Base-by-base conservation (phyloP, 75 land plant genomes). In the Sequoiadendron giganteum region DNA sequence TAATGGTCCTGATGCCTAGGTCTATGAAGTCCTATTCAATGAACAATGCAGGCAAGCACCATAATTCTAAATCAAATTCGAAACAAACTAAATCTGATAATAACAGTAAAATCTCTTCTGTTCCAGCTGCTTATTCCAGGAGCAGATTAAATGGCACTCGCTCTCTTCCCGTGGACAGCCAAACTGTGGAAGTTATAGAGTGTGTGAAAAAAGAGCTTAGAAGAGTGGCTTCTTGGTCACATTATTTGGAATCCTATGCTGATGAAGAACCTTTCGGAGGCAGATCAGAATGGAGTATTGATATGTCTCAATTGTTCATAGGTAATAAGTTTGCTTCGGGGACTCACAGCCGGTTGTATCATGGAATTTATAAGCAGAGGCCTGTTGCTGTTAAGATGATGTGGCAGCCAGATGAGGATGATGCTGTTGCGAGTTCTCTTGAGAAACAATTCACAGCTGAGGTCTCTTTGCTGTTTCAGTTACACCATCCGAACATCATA, bases 381-480 rank as follows among this genome's bases (percentile, higher is more conserved):
- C 93, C 94, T 61, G 99, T 97, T n/a, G 99, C 99, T 2, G 94
- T 97, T 13, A 98, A 98, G 92, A 89, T 98, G 15, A 90, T 98
- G 32, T 94, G 96, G 88, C 94, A 94, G 85, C 99, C 97, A 1
- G 94, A 97, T 82, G 95, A 94, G 47, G 96, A 94, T 77, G 92
- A 89, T 7, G 85, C 73, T 84, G 80, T 96, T 86, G 95, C 99
- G 7, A 39, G 82, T 55, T 70, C 82, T 34, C 84, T 98, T n/a
- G 99, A 98, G 85, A 85, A 88, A 49, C 99, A 98, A 81, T 98
- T 98, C 89, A 88, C 88, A 78, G 95, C 96, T 0, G 99, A 98
- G 88, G 97, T 97, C 36, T 87, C 94, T 19, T 85, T 96, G 70
- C 90, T 98, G 58, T 93, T 98, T 83, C 92, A 89, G 10, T 92